Evolutionary conservation across 768 basidiomycete species (phyloP), one percentile per base, ranked within the genome.

Genomic region (Lactarius vividus): DNA sequence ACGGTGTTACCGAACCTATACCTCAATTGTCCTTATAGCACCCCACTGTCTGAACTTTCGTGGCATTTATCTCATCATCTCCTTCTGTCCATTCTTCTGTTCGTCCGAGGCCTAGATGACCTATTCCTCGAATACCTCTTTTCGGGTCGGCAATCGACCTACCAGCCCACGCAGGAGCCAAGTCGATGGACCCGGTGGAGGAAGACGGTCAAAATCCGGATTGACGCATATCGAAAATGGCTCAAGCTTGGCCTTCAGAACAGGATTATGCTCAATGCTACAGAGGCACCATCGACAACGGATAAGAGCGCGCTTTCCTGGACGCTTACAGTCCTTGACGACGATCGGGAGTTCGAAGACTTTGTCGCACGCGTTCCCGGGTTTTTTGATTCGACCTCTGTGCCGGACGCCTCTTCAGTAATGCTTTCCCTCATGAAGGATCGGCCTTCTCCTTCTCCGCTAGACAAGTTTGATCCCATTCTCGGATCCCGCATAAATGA

Each of bases 291-390:
- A 1, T 58, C 33, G 18, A 29, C 13, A 26, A 49, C 37, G 29
- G 63, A 63, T 20, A 20, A 33, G 29, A 8, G 20, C 29, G 49
- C 63, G 13, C 56, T 63, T 18, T 13, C 46, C 56, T 63, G 63
- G 63, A 63, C 46, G 8, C 63, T 63, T 29, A 58, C 63, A 4
- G 20, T 23, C 11, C 63, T 63, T 26, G 62, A 58, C 3, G 56
- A 35, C 6, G 62, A 63, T 5, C 28, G 46, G 18, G 62, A 58
- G 26, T 37, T 63, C 31, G 56, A 63, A 58, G 46, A 63, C 20
- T 63, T 63, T 31, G 57, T 40, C 1, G 44, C 57, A 31, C 63
- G 63, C 11, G 52, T 63, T 3, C 63, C 63, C 9, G 57, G 62
- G 5, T 63, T 58, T n/a, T 63, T 63, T 4, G 57, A 63, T 1